A percentile compares a stretch with the other conserved stretches of the same genome.
phyloP scores from a whole-genome alignment of 1,284 basidiomycete species.

The Mrakiaceae sp. region DNA sequence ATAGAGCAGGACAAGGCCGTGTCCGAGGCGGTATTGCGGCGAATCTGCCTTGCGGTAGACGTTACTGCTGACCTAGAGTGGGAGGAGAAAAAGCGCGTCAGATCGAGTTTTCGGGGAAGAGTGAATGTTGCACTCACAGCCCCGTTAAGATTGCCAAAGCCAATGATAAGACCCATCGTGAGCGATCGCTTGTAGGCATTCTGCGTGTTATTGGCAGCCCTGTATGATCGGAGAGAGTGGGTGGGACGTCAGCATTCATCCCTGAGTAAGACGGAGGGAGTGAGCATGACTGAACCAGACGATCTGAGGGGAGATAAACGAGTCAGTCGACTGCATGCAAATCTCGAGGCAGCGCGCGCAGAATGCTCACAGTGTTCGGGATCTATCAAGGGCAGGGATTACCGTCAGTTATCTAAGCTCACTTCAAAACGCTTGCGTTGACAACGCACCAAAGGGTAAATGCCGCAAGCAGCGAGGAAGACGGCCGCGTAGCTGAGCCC shows the following conservation, averaged over 20 bases:
- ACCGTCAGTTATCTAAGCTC: not conserved
- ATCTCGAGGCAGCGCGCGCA: too few relatives aligned
- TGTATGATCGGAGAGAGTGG: not conserved
- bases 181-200: slow-evolving; percentile 2
- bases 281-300: too few relatives aligned
- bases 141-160: not conserved
- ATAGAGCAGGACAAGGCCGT: slow-evolving; percentile 10
- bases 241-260: too few relatives aligned
- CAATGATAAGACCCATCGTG: slow-evolving; percentile 3
- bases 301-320: too few relatives aligned
- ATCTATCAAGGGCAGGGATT: not conserved
- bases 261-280: too few relatives aligned
- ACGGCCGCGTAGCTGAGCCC: slow-evolving; percentile 6
- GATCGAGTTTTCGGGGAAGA: too few relatives aligned
- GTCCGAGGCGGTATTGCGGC: slow-evolving; percentile 4
- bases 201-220: slow-evolving; percentile 7
- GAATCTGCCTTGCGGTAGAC: slow-evolving; percentile 8
- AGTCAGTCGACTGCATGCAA: too few relatives aligned
- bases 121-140: not conserved
- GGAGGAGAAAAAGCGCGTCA: too few relatives aligned
- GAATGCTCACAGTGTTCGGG: slow-evolving; percentile 4
- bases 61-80: not conserved
- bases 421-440: not conserved
- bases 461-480: slow-evolving; percentile 4
- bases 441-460: slow-evolving; percentile 3